Conservation (phyloP, 75 land plant species). For the Chamaecyparis obtusa region DNA sequence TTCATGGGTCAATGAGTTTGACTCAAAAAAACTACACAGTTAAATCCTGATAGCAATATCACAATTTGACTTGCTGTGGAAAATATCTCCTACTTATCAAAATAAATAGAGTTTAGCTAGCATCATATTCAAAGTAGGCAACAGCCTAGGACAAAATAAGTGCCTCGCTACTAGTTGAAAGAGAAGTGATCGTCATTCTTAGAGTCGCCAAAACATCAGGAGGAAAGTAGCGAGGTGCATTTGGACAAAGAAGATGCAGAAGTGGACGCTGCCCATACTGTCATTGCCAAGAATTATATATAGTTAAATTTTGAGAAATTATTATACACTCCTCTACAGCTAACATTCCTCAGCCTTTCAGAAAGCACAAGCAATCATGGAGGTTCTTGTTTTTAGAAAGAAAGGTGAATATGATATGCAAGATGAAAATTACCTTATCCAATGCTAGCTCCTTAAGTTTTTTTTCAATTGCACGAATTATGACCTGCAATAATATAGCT, state of each 20-base stretch:
- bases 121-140: constrained; percentile 6
- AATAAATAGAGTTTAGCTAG: not conserved
- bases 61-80: no score
- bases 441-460: constrained; percentile 62
- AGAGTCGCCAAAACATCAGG: constrained; percentile 65
- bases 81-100: no score
- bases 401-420: not conserved
- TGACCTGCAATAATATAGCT: constrained; percentile 46
- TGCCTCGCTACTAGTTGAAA: constrained; percentile 35
- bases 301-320: not conserved
- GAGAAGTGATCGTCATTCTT: constrained; percentile 37
- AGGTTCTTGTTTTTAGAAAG: not conserved
- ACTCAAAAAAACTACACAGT: no score
- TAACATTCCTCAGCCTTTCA: not conserved
- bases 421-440: constrained; percentile 58
- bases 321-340: not conserved
- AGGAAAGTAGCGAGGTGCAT: constrained; percentile 62
- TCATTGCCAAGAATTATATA: constrained; percentile 6
- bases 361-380: not conserved
- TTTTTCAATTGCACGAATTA: constrained; percentile 64
- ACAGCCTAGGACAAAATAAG: not conserved
- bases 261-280: constrained; percentile 85
- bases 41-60: no score
- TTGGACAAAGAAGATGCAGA: constrained; percentile 81
- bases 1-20: no score